phyloP scores from a whole-genome alignment of 83 land plant genomes.

The Diphasiastrum complanatum region DNA sequence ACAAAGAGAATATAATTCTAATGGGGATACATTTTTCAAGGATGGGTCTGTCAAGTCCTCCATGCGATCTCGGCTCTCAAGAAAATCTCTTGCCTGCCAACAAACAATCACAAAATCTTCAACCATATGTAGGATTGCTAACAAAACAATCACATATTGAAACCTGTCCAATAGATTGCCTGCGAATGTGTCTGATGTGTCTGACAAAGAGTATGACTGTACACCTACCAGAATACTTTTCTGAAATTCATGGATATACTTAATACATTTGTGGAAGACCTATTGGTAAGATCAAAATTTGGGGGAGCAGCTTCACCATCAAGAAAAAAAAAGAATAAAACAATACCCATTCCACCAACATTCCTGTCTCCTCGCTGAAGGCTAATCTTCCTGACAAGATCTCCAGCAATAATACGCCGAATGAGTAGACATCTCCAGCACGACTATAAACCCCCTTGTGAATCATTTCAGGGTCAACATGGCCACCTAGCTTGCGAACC shows the following conservation, averaged over 20 bases:
- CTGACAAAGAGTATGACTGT: no score
- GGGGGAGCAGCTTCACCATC: no score
- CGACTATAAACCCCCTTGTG: conserved; percentile 29
- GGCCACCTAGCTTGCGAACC: conserved; percentile 25
- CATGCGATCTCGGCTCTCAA: conserved; percentile 18
- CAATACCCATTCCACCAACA: conserved; percentile 30
- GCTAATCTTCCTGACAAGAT: conserved; percentile 18
- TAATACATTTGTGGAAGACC: no score
- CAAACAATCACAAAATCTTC: not conserved
- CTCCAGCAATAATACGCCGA: conserved; percentile 24
- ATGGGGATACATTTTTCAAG: conserved; percentile 11
- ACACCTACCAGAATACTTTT: no score
- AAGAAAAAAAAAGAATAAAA: no score
- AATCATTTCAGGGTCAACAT: conserved; percentile 21
- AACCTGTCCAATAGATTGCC: no score
- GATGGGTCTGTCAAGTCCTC: conserved; percentile 22
- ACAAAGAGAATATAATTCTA: conserved; percentile 24
- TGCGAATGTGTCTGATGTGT: no score
- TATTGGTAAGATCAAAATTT: not conserved
- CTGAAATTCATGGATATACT: no score
- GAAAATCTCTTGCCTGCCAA: conserved; percentile 19
- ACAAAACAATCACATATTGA: no score
- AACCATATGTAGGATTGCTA: not conserved
- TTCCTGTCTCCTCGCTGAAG: conserved; percentile 22
- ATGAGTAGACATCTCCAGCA: conserved; percentile 31